Conservation (phyloP, 2,329 filamentous ascomycete species). For the Cladobotryum mycophilum region DNA sequence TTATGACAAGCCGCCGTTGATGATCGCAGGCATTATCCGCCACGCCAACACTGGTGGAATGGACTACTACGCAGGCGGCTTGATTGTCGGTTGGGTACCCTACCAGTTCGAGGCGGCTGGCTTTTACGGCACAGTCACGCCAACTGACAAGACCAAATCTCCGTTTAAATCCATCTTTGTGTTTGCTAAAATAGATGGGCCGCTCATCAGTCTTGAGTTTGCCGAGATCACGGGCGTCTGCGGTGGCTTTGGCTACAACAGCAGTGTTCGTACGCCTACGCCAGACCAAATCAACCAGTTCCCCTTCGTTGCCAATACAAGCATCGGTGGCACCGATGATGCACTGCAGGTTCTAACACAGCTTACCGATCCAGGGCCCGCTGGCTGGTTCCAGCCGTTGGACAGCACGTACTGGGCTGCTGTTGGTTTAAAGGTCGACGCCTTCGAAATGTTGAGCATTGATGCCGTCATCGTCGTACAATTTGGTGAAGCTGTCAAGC, state of each 20-base stretch:
- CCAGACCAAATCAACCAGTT: conserved; percentile 13
- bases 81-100: conserved; percentile 27
- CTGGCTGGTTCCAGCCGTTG: conserved; percentile 26
- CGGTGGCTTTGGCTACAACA: conserved; percentile 37
- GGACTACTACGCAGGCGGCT: conserved; percentile 31
- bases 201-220: conserved; percentile 31
- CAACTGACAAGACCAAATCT: conserved; percentile 2
- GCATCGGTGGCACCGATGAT: background rate
- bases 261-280: conserved; percentile 24
- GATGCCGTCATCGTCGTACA: conserved; percentile 31
- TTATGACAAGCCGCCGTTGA: conserved; percentile 30
- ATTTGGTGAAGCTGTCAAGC: conserved; percentile 22
- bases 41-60: conserved; percentile 19
- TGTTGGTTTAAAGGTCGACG: conserved; percentile 30
- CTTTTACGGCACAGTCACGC: conserved; percentile 27
- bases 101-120: conserved; percentile 35
- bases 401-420: conserved; percentile 31
- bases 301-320: conserved; percentile 14
- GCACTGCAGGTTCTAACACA: conserved; percentile 4
- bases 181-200: conserved; percentile 32
- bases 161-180: conserved; percentile 30
- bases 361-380: conserved; percentile 1
- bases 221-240: conserved; percentile 29
- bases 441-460: conserved; percentile 32
- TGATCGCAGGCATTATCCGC: conserved; percentile 29